Base-by-base conservation (phyloP, 2,329 filamentous ascomycete genomes). In the Apiospora pterosperma region DNA sequence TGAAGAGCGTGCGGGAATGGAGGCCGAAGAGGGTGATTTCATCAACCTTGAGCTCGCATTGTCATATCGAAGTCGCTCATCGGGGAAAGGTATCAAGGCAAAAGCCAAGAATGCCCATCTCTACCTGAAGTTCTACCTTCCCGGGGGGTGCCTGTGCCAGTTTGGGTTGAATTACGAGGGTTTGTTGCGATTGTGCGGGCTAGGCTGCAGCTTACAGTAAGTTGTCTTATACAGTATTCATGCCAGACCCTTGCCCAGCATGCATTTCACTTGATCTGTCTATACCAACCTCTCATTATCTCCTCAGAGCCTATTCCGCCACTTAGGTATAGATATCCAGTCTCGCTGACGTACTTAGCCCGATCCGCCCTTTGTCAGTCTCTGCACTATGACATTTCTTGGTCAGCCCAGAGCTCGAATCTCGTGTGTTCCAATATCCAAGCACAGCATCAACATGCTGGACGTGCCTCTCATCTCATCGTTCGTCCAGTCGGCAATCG, bases 1-100 rank as follows among this genome's bases (percentile, higher is more conserved):
- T n/a, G 70, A 73, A 0, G 68, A 79, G 23, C 76, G 76, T 2
- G 83, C 88, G 69, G 89, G 88, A 1, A 90, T 92, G 88, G 88
- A 91, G 70, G 90, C 89, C 2, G 90, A 92, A 74, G 89, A 92
- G 73, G 90, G 90, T 12, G 90, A 92, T 68, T 93, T 93, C 70
- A 84, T 93, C 74, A 93, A 93, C 71, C 77, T 93, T 62, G 91
- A 94, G 73, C 79, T 93, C 19, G 90, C 89, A 0, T 90, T 93
- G 70, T 88, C 91, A 1, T 94, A 93, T 74, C 83, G 89, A 39
- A 86, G 88, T 11, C 83, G 88, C 36, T 85, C 86, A 0, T 85
- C 84, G 10, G 83, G 84, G 36, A 87, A 85, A 67, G 86, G 84
- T 2, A 80, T 92, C 67, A 82, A 81, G 67, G 80, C 82, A 61